Evolutionary conservation across 1,139 yeast species (phyloP), one percentile per base, ranked within the genome.

Genomic region (Meyerozyma guilliermondii): DNA sequence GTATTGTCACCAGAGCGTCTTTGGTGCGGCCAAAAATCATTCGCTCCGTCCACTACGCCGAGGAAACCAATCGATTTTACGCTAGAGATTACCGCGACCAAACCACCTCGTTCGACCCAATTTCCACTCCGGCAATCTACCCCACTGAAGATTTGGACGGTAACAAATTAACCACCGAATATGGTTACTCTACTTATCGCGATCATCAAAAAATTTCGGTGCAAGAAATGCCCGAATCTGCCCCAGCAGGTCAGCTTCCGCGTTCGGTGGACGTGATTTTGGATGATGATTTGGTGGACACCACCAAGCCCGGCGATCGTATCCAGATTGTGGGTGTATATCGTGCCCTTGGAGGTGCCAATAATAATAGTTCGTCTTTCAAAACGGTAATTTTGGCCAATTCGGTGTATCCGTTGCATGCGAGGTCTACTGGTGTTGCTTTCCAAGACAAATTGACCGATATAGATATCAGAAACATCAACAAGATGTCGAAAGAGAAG

Each of bases 241-340:
- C 98, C 0, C 98, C 98, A 14, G 95, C 98, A 1, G 98, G 99
- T 46, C 98, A 92, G 65, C 73, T 92, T 49, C 98, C 99, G 35
- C 75, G 98, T 52, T 83, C 96, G 2, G 79, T 92, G 34, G 98
- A 92, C 59, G 86, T 92, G 31, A 78, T 92, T 18, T 70, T 94
- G 58, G 97, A 92, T 61, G 98, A 91, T 57, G 98, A 92, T 60
- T 73, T 92, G 51, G 98, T 92, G 2, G 99, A 92, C 59, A 68
- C 70, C 43, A 87, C 89, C 39, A 92, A 92, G 62, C 98, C 98
- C 0, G 99, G 99, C 58, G 99, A 92, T 59, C 81, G 98, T 60
- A 81, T 91, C 30, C 97, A 91, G 65, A 71, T 91, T 37, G 95
- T 92, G 10, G 99, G 99, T 50, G 95, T 92, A 9, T 94, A 85